These are phyloP conservation scores for Suillus subalutaceus DNA, from an alignment of 768 basidiomycete species.

Conservation along the genomic window DNA sequence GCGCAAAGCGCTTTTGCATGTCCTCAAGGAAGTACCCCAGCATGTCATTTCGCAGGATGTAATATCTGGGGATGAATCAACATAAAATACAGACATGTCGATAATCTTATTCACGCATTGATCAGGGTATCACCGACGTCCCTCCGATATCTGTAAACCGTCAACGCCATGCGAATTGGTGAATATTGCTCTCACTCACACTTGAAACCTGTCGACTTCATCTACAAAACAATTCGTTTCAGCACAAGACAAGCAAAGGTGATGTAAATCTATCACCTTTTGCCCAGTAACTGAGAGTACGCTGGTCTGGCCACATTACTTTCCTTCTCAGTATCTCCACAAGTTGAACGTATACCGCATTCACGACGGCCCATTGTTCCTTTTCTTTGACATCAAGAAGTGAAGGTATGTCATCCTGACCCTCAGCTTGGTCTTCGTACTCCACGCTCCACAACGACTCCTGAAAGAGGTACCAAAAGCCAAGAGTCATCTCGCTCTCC, in stretches of 20 bases:
- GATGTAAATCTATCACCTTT: slow-evolving; percentile 54
- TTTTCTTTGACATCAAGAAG: slow-evolving; percentile 30
- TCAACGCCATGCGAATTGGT: slow-evolving; percentile 8
- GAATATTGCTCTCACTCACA: slow-evolving; percentile 47
- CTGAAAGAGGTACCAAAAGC: slow-evolving; percentile 91
- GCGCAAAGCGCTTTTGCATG: slow-evolving; percentile 55
- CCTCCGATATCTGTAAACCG: slow-evolving; percentile 64
- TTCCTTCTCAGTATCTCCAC: slow-evolving; percentile 74
- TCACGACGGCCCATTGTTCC: slow-evolving; percentile 58
- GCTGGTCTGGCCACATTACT: slow-evolving; percentile 65
- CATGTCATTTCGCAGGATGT: slow-evolving; percentile 85
- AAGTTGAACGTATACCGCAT: slow-evolving; percentile 78
- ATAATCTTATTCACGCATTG: slow-evolving; percentile 65
- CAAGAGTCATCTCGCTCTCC: slow-evolving; percentile 83
- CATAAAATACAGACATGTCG: background rate
- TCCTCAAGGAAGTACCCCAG: slow-evolving; percentile 69
- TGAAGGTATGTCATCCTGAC: slow-evolving; percentile 22
- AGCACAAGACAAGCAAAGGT: background rate
- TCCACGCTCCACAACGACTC: slow-evolving; percentile 81
- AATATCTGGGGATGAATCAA: slow-evolving; percentile 58
- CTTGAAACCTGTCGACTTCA: slow-evolving; percentile 77
- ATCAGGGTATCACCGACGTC: slow-evolving; percentile 88
- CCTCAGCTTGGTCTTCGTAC: slow-evolving; percentile 44
- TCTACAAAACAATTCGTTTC: slow-evolving; percentile 46
- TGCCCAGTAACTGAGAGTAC: slow-evolving; percentile 53